Evolutionary conservation across 2,329 filamentous ascomycete genomes (phyloP).

Genomic region (Seiridium unicorne): DNA sequence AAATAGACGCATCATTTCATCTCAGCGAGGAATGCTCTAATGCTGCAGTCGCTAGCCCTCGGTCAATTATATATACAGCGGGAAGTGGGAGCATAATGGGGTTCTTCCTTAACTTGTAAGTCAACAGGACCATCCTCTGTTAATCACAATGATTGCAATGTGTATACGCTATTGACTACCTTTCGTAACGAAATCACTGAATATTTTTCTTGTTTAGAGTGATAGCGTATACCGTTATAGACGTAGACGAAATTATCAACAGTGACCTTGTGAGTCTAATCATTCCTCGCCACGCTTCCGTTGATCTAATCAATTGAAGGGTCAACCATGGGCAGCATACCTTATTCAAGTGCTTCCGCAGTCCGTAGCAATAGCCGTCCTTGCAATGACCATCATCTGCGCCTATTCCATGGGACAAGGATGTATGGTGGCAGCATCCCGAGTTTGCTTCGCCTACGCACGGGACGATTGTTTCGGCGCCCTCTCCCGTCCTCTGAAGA

Average conservation of each 20-base stretch:
- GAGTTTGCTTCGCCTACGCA: slow-evolving; percentile 72
- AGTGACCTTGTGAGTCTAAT: slow-evolving; percentile 49
- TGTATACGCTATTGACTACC: not conserved
- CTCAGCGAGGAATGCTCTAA: slow-evolving; percentile 75
- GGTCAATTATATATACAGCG: slow-evolving; percentile 70
- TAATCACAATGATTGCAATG: not conserved
- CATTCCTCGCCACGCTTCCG: not conserved
- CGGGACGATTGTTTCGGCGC: slow-evolving; percentile 67
- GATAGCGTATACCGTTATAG: slow-evolving; percentile 68
- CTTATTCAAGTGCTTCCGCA: slow-evolving; percentile 63
- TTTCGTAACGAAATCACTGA: not conserved
- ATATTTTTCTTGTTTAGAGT: slow-evolving; percentile 31
- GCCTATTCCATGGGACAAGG: slow-evolving; percentile 73
- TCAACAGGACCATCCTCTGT: too few species aligned
- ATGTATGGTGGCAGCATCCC: slow-evolving; percentile 64
- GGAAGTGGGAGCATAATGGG: slow-evolving; percentile 65
- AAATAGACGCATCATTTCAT: slow-evolving; percentile 66
- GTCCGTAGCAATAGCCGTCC: slow-evolving; percentile 59
- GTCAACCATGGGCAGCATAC: slow-evolving; percentile 70
- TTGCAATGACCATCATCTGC: slow-evolving; percentile 65
- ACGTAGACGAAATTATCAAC: slow-evolving; percentile 56
- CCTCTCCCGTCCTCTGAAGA: slow-evolving; percentile 54
- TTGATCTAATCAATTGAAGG: slow-evolving; percentile 11
- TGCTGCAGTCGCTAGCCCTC: slow-evolving; percentile 66
- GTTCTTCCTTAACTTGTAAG: slow-evolving; percentile 65